Percentiles rank a stretch among this genome's conserved stretches.
phyloP scores from a whole-genome alignment of 2,329 filamentous ascomycete species.

The Pseudogymnoascus destructans region DNA sequence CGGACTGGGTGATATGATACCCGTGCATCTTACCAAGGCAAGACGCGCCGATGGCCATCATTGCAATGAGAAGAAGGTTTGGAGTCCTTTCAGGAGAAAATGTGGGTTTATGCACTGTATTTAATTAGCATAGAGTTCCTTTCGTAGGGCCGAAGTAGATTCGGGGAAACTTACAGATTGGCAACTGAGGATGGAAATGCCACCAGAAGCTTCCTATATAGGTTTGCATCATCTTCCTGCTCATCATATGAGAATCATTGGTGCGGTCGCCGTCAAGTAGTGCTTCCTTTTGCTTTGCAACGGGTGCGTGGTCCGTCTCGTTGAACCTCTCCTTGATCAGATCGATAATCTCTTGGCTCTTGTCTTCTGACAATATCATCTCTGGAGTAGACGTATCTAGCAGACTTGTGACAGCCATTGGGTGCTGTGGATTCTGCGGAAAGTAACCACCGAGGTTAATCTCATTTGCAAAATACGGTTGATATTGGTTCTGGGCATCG shows the following conservation, averaged over 20 bases:
- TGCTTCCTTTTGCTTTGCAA: conserved; percentile 61
- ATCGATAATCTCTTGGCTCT: conserved; percentile 70
- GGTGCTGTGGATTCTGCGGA: conserved; percentile 50
- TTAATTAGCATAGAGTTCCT: background rate
- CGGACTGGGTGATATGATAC: conserved; percentile 56
- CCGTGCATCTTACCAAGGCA: conserved; percentile 77
- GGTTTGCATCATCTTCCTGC: conserved; percentile 87
- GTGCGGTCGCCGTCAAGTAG: conserved; percentile 69
- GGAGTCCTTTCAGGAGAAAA: conserved; percentile 81
- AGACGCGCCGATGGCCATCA: conserved; percentile 86
- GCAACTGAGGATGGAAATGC: conserved; percentile 86
- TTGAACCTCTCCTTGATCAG: conserved; percentile 72
- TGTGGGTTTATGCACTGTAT: conserved; percentile 67
- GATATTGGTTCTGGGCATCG: conserved; percentile 38
- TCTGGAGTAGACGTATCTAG: conserved; percentile 70
- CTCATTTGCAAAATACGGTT: conserved; percentile 38
- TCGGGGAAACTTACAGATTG: conserved; percentile 41
- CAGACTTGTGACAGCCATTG: conserved; percentile 81
- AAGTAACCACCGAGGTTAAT: conserved; percentile 43
- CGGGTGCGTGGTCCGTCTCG: conserved; percentile 61
- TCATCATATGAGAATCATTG: conserved; percentile 53
- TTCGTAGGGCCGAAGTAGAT: background rate
- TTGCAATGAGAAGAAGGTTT: conserved; percentile 69
- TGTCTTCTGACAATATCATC: conserved; percentile 72
- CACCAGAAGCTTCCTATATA: conserved; percentile 92